A percentile compares a stretch with the other conserved stretches of the same genome.
Conservation (phyloP, 2,329 filamentous ascomycete species). For the Westerdykella ornata region DNA sequence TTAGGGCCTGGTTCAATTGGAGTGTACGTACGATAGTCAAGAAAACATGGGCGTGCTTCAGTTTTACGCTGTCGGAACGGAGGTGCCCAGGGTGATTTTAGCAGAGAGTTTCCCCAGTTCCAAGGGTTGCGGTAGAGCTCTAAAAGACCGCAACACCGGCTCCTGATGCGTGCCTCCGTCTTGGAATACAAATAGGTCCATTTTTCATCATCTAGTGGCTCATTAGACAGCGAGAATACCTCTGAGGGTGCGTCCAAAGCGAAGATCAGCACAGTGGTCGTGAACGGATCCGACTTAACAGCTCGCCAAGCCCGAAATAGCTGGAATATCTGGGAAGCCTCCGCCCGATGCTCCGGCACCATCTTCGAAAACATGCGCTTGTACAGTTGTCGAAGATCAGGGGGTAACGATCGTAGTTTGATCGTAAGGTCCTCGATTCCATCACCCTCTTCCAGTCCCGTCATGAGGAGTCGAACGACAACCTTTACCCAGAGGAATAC, state of each 20-base stretch:
- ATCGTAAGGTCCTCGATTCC: constrained; percentile 5
- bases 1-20: background rate
- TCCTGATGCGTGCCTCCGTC: constrained; percentile 3
- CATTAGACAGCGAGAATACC: background rate
- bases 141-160: constrained; percentile 9
- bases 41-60: background rate
- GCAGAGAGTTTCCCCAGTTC: too few species aligned
- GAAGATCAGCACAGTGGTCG: background rate
- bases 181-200: background rate
- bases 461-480: constrained; percentile 8
- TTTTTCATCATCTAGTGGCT: background rate
- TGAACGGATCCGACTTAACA: background rate
- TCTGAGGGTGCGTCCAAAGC: background rate
- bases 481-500: constrained; percentile 13
- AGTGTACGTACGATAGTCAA: background rate
- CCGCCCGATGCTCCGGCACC: constrained; percentile 2
- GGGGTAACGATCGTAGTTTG: constrained; percentile 5
- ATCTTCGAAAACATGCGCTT: constrained; percentile 5
- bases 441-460: constrained; percentile 9
- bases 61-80: background rate
- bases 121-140: too few species aligned
- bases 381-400: constrained; percentile 8
- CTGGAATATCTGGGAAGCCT: constrained; percentile 10
- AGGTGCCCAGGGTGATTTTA: too few species aligned
- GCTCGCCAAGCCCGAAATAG: constrained; percentile 5